Base-by-base conservation (phyloP, 257 asterid genomes). In the Cynanchum wilfordii region DNA sequence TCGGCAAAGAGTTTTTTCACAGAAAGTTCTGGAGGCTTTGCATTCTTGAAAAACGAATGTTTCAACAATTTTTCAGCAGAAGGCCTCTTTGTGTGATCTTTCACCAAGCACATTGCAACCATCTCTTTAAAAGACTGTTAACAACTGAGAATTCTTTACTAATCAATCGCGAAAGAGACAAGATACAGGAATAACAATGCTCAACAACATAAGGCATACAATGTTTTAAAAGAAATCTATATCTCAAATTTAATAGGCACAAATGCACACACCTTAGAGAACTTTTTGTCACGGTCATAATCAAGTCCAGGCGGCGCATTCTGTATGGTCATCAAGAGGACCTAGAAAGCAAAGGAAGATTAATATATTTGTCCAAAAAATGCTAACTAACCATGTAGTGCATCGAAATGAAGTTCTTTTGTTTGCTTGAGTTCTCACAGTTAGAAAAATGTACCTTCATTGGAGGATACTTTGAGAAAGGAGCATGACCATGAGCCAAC, bases 251-350 rank as follows among this genome's bases (percentile, higher is more conserved):
- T 42, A 57, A 38, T 51, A 56, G 62, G 67, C 44, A 60, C 27
- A 67, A 75, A 75, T 15, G 75, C 65, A 69, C 73, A 49, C 33
- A 88, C 99, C 99, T 95, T 95, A 67, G 99, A 92, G 84, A 95
- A 95, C 84, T 86, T 95, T 82, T 90, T 95, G 84, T 95, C 99
- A 59, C 99, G 97, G 77, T 95, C 99, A 84, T 95, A 90, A 82
- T 95, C 99, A 83, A 95, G 98, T 73, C 99, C 99, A 78, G 99
- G 99, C 29, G 99, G 99, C 54, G 99, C 99, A 84, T 90, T 90
- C 78, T 95, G 99, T 81, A 95, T 90, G 79, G 99, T 95, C 99
- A 95, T 92, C 65, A 95, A 82, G 70, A 95, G 90, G 81, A 95
- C 99, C 99, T 95, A 47, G 58, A 66, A 64, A 73, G 73, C 55